Conservation (phyloP, 495 filamentous ascomycete genomes). For the Umbilicaria muhlenbergii region DNA sequence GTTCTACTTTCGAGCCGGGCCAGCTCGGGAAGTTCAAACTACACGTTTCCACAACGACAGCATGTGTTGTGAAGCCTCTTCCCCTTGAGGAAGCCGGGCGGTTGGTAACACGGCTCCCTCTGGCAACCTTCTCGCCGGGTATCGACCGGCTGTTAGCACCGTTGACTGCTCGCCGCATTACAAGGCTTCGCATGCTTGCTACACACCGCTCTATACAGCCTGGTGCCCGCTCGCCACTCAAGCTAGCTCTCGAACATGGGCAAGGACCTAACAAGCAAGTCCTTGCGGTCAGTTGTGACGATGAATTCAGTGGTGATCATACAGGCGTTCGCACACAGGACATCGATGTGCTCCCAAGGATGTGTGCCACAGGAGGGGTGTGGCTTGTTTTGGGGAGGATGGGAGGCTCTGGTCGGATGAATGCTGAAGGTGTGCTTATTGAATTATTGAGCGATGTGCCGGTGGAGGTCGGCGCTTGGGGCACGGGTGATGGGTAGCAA, state of each 20-base stretch:
- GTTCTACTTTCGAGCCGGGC: slow-evolving; percentile 70
- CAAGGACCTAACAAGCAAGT: slow-evolving; percentile 48
- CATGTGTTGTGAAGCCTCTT: slow-evolving; percentile 37
- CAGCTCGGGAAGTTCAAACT: slow-evolving; percentile 64
- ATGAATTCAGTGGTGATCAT: slow-evolving; percentile 51
- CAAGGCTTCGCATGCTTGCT: slow-evolving; percentile 38
- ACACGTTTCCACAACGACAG: slow-evolving; percentile 44
- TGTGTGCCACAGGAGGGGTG: slow-evolving; percentile 32
- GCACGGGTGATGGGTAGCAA: background rate
- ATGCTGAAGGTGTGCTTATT: slow-evolving; percentile 43
- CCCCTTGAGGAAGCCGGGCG: slow-evolving; percentile 53
- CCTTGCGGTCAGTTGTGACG: slow-evolving; percentile 41
- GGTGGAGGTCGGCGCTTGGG: slow-evolving; percentile 44
- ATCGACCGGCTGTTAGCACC: slow-evolving; percentile 35
- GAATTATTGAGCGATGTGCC: slow-evolving; percentile 53
- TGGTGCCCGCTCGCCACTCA: slow-evolving; percentile 37
- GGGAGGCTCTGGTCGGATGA: slow-evolving; percentile 33
- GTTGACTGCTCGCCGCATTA: slow-evolving; percentile 36
- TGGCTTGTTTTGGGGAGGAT: slow-evolving; percentile 72
- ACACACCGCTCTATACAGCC: slow-evolving; percentile 11
- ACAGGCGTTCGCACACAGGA: slow-evolving; percentile 55
- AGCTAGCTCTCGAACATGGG: slow-evolving; percentile 50
- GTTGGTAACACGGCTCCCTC: slow-evolving; percentile 34
- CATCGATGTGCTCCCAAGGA: slow-evolving; percentile 48
- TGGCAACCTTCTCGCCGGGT: slow-evolving; percentile 33